A percentile compares a stretch with the other conserved stretches of the same genome.
Conservation (phyloP, 208 protist species). For the Trichomonas gallinae region DNA sequence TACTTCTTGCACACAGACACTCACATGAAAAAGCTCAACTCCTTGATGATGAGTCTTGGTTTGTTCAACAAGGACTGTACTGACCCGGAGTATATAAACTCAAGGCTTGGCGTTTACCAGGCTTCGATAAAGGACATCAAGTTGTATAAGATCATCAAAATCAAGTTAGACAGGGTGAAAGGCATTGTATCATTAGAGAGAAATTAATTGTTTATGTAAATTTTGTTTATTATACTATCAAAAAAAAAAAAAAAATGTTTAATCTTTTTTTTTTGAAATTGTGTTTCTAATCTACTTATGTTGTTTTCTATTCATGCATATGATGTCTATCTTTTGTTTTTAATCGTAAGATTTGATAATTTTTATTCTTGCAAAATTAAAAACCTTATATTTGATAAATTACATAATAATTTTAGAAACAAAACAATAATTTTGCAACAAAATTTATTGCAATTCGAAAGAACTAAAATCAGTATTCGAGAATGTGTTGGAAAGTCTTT, state of each 20-base stretch:
- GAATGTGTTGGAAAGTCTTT: neutral
- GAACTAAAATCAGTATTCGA: neutral
- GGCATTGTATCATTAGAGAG: neutral
- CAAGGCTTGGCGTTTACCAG: neutral
- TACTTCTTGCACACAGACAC: neutral
- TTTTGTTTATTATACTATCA: too few species aligned
- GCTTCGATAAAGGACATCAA: neutral
- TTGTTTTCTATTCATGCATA: too few species aligned
- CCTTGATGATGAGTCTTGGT: neutral
- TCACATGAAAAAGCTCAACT: neutral
- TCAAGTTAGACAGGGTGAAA: neutral
- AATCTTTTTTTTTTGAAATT: too few species aligned
- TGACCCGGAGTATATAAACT: neutral
- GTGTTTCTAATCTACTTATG: too few species aligned
- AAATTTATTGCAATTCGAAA: neutral
- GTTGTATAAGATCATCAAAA: neutral
- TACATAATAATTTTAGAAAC: too few species aligned
- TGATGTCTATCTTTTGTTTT: too few species aligned
- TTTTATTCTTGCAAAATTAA: too few species aligned
- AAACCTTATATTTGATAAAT: too few species aligned
- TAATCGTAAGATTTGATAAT: too few species aligned
- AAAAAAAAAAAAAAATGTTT: too few species aligned
- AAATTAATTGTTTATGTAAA: neutral
- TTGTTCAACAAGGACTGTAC: neutral
- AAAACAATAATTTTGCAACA: too few species aligned